Conservation (phyloP, 2,329 filamentous ascomycete genomes). For the Madurella mycetomatis region DNA sequence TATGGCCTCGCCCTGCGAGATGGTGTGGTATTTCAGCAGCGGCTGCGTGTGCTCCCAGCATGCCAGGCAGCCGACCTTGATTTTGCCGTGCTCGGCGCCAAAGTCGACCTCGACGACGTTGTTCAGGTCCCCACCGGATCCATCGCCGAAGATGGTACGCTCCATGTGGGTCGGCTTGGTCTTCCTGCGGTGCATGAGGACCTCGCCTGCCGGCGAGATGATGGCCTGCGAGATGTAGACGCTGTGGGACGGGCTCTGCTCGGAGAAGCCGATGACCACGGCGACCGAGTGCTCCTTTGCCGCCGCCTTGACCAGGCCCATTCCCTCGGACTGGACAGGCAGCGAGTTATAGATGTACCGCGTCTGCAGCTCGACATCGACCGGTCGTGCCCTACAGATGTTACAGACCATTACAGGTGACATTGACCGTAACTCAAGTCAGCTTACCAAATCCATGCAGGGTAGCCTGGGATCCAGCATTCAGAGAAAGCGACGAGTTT, state of each 20-base stretch:
- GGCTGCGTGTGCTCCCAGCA: conserved; percentile 52
- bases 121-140: conserved; percentile 34
- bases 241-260: conserved; percentile 32
- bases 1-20: conserved; percentile 41
- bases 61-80: conserved; percentile 40
- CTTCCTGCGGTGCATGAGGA: conserved; percentile 42
- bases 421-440: not conserved
- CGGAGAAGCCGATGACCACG: conserved; percentile 43
- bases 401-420: not conserved
- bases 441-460: conserved; percentile 38
- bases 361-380: conserved; percentile 30
- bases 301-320: conserved; percentile 32
- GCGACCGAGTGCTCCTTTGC: conserved; percentile 36
- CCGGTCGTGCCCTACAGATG: conserved; percentile 28
- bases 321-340: conserved; percentile 28
- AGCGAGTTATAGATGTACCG: conserved; percentile 30
- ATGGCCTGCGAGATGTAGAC: conserved; percentile 45
- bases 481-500: conserved; percentile 46
- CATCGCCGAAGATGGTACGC: conserved; percentile 47
- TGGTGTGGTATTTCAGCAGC: conserved; percentile 45
- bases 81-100: conserved; percentile 32
- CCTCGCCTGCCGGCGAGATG: conserved; percentile 38
- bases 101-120: conserved; percentile 38
- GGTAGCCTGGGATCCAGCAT: conserved; percentile 43
- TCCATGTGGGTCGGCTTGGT: conserved; percentile 53